A percentile compares a stretch with the other conserved stretches of the same genome.
These are phyloP conservation scores for Cardamine occulta DNA, from an alignment of 345 rosid genomes.

Conservation along the genomic window DNA sequence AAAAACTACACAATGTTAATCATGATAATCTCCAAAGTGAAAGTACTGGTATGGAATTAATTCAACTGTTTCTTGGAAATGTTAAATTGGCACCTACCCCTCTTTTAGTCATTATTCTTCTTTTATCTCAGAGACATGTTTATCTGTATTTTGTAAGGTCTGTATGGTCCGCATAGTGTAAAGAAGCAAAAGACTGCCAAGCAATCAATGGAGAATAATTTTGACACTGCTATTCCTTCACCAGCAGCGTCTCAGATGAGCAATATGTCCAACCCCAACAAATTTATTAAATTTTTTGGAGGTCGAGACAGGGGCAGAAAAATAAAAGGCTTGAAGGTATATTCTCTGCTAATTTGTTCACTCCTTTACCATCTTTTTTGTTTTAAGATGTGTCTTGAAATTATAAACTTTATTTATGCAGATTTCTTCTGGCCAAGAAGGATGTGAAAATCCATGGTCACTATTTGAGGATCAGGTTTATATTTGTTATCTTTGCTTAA, in stretches of 20 bases:
- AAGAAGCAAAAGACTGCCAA: slow-evolving; percentile 83
- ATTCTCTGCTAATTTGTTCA: slow-evolving; percentile 23
- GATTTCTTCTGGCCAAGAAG: slow-evolving; percentile 73
- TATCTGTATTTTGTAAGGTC: slow-evolving; percentile 55
- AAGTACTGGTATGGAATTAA: not conserved
- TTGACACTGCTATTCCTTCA: slow-evolving; percentile 70
- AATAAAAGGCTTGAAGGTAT: slow-evolving; percentile 75
- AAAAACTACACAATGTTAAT: slow-evolving; percentile 12
- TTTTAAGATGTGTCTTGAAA: slow-evolving; percentile 28
- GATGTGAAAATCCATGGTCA: slow-evolving; percentile 85
- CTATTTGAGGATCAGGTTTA: slow-evolving; percentile 93
- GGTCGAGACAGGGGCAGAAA: slow-evolving; percentile 77
- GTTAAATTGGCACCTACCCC: not conserved
- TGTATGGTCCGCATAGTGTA: slow-evolving; percentile 59
- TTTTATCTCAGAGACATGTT: slow-evolving; percentile 22
- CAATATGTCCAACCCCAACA: slow-evolving; percentile 85
- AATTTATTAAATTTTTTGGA: slow-evolving; percentile 62
- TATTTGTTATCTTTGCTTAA: slow-evolving; percentile 24
- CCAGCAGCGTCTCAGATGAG: slow-evolving; percentile 90
- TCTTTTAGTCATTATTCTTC: slow-evolving; percentile 5
- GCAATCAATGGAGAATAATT: slow-evolving; percentile 57
- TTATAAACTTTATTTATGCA: slow-evolving; percentile 46
- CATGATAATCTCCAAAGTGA: slow-evolving; percentile 10
- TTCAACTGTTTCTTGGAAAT: slow-evolving; percentile 10
- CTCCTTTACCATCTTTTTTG: slow-evolving; percentile 22